Evolutionary conservation across 495 filamentous ascomycete species (phyloP).

Genomic region (Ramalina peruviana): DNA sequence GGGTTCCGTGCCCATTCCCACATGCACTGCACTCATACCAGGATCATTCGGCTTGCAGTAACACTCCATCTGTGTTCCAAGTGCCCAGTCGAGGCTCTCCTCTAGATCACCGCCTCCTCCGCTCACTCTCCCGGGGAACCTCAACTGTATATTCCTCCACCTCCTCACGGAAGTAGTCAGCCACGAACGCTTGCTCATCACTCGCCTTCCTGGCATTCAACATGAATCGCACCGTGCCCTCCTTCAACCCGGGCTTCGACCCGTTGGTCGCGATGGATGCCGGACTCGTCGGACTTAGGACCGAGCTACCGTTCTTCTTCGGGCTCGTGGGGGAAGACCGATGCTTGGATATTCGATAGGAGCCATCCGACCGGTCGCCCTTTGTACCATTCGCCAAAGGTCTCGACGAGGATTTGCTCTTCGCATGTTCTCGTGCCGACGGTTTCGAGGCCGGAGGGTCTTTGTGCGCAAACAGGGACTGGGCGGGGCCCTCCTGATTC

Average conservation of each 20-base stretch:
- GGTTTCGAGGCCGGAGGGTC: neutral
- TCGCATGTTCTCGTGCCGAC: neutral
- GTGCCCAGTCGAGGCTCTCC: too few species aligned
- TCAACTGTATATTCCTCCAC: constrained; percentile 66
- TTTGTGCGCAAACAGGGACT: constrained; percentile 22
- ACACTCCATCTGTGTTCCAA: too few species aligned
- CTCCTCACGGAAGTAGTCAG: constrained; percentile 56
- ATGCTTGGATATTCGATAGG: constrained; percentile 5
- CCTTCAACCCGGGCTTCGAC: constrained; percentile 40
- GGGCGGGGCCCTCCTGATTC: constrained; percentile 57
- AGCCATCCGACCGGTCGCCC: constrained; percentile 2
- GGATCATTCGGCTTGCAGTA: neutral
- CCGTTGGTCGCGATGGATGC: constrained; percentile 25
- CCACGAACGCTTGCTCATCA: constrained; percentile 52
- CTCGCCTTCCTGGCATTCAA: constrained; percentile 66
- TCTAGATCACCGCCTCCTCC: neutral
- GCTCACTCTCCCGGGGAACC: constrained; percentile 29
- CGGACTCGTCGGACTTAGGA: constrained; percentile 11
- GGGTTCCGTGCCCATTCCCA: neutral
- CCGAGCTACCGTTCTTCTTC: constrained; percentile 14
- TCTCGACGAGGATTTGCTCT: neutral
- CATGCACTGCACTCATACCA: neutral
- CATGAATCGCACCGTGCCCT: constrained; percentile 81
- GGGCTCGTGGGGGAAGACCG: constrained; percentile 7
- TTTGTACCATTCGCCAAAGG: neutral